Evolutionary conservation across 768 basidiomycete species (phyloP).

Genomic region (Phanerochaete carnosa): DNA sequence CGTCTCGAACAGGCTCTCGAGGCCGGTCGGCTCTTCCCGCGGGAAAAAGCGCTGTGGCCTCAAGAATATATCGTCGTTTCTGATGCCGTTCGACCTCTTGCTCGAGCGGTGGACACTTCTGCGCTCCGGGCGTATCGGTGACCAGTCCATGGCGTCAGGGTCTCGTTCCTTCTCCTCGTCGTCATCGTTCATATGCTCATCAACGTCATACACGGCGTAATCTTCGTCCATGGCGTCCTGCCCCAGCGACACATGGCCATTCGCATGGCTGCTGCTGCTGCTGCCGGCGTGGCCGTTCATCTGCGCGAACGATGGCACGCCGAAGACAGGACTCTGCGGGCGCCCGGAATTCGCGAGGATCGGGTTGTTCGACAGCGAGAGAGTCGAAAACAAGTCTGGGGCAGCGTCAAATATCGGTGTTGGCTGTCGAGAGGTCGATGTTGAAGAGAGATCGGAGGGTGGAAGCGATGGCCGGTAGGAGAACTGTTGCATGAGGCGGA

Average conservation of each 20-base stretch:
- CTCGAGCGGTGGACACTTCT: neutral
- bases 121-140: constrained; percentile 44
- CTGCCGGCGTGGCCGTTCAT: neutral
- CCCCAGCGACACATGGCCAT: neutral
- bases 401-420: constrained; percentile 43
- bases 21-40: constrained; percentile 73
- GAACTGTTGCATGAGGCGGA: constrained; percentile 65
- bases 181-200: constrained; percentile 23
- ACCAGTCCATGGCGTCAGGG: constrained; percentile 65
- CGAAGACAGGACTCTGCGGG: constrained; percentile 55
- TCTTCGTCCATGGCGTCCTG: constrained; percentile 25
- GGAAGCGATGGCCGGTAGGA: constrained; percentile 30
- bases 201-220: constrained; percentile 25
- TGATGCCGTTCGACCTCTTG: neutral
- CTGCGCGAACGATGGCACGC: constrained; percentile 55
- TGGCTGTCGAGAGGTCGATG: constrained; percentile 31
- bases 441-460: constrained; percentile 14
- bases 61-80: constrained; percentile 47
- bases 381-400: constrained; percentile 56
- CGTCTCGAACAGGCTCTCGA: constrained; percentile 65
- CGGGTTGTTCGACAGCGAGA: constrained; percentile 65
- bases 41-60: constrained; percentile 75
- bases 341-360: constrained; percentile 31
- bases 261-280: neutral
- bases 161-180: constrained; percentile 32